These are phyloP conservation scores for Fusarium fujikuroi DNA, from an alignment of 2,329 filamentous ascomycete genomes.

Conservation along the genomic window DNA sequence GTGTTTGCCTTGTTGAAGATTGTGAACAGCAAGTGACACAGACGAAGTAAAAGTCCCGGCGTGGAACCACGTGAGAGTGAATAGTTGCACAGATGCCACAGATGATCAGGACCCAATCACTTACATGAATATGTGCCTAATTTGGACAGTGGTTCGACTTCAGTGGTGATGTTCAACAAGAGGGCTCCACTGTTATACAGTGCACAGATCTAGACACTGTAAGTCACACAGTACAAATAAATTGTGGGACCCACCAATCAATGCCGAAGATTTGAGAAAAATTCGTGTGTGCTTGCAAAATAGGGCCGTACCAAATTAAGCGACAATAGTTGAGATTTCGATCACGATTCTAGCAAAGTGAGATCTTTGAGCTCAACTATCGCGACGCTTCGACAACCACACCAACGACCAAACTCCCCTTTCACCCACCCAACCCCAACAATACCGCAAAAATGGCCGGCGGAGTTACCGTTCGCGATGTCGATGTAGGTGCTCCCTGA, in stretches of 20 bases:
- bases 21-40: not conserved
- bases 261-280: not conserved
- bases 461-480: constrained; percentile 85
- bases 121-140: constrained; percentile 24
- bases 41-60: not conserved
- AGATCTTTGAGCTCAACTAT: constrained; percentile 32
- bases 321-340: constrained; percentile 52
- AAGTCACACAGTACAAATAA: not conserved
- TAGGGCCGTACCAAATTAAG: constrained; percentile 59
- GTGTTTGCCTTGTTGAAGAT: too few species aligned
- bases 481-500: constrained; percentile 74
- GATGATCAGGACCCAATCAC: not conserved
- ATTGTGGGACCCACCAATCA: constrained; percentile 20
- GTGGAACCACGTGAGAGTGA: not conserved
- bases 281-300: not conserved
- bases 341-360: constrained; percentile 8
- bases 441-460: constrained; percentile 78
- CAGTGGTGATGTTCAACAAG: not conserved
- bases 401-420: constrained; percentile 46
- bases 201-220: accelerated
- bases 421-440: constrained; percentile 39
- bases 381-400: constrained; percentile 46
- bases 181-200: not conserved
- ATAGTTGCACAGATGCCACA: not conserved
- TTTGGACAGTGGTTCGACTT: not conserved